Evolutionary conservation across 2,329 filamentous ascomycete genomes (phyloP).

Genomic region (Fusarium sp.): DNA sequence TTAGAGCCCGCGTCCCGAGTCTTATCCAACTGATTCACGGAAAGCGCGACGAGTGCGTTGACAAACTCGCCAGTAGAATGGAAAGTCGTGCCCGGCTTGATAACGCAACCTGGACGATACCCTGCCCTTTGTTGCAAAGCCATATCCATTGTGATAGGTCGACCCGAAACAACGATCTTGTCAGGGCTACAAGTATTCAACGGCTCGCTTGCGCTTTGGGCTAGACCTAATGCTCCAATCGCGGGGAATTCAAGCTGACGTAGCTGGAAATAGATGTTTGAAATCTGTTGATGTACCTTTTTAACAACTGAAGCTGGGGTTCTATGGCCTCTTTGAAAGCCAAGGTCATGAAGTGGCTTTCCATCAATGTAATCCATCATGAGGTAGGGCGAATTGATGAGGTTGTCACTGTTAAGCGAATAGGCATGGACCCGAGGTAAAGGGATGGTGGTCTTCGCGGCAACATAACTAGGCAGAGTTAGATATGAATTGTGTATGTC

Average conservation of each 20-base stretch:
- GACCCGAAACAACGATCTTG: constrained; percentile 1
- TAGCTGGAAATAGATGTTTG: constrained; percentile 7
- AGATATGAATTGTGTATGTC: neutral
- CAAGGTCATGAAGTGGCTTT: neutral
- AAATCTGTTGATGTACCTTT: constrained; percentile 1
- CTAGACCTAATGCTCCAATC: constrained; percentile 2
- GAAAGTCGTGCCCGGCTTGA: neutral
- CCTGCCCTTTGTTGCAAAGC: constrained; percentile 3
- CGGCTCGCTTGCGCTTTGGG: neutral
- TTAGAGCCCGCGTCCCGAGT: neutral
- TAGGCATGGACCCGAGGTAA: constrained; percentile 4
- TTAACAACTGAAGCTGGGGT: neutral
- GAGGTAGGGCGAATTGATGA: neutral
- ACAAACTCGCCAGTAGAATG: neutral
- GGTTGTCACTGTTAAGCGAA: neutral
- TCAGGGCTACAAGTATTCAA: neutral
- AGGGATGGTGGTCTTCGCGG: constrained; percentile 6
- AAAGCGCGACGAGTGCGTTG: constrained; percentile 1
- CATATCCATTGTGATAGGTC: constrained; percentile 1
- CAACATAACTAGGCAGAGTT: constrained; percentile 1
- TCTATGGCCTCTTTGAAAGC: neutral
- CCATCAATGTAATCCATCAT: constrained; percentile 11
- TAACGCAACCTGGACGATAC: neutral
- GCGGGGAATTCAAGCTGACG: constrained; percentile 5
- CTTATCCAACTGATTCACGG: constrained; percentile 8